A percentile compares a stretch with the other conserved stretches of the same genome.
Evolutionary conservation across 352 stramenopile species (phyloP).

Genomic region (Globisporangium takayamanum): DNA sequence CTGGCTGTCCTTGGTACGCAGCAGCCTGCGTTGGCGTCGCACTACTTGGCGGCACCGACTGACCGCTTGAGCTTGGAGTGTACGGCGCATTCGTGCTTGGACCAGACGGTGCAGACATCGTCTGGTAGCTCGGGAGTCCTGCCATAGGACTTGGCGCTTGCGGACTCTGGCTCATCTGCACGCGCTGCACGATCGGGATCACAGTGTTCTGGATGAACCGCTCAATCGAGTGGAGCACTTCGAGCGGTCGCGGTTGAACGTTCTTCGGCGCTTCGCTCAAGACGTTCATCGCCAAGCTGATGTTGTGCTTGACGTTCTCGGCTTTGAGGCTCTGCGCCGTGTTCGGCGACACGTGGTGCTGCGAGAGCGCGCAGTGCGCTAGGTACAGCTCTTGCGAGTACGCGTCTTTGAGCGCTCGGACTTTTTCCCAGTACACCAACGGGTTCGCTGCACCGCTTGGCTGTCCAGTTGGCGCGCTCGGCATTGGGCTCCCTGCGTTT

Average conservation of each 20-base stretch:
- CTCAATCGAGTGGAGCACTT: slow-evolving; percentile 76
- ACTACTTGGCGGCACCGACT: background rate
- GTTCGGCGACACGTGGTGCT: slow-evolving; percentile 57
- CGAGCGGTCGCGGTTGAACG: slow-evolving; percentile 47
- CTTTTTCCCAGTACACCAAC: slow-evolving; percentile 66
- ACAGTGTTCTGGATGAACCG: slow-evolving; percentile 76
- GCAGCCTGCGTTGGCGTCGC: background rate
- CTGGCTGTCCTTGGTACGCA: no score
- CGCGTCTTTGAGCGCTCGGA: slow-evolving; percentile 43
- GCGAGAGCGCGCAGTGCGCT: slow-evolving; percentile 57
- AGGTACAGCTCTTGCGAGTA: slow-evolving; percentile 44
- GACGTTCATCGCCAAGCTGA: slow-evolving; percentile 60
- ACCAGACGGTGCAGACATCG: background rate
- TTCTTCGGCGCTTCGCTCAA: slow-evolving; percentile 39
- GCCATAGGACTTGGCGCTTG: slow-evolving; percentile 7
- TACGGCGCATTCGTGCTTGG: background rate
- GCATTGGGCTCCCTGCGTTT: slow-evolving; percentile 19
- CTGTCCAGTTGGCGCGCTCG: slow-evolving; percentile 3
- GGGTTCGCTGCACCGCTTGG: slow-evolving; percentile 22
- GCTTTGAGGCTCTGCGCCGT: slow-evolving; percentile 62
- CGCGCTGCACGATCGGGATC: slow-evolving; percentile 66
- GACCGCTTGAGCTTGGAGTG: background rate
- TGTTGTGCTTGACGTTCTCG: slow-evolving; percentile 79
- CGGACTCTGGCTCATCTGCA: slow-evolving; percentile 17
- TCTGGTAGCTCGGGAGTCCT: slow-evolving; percentile 1